These are phyloP conservation scores for Termitomyces sp. DNA, from an alignment of 1,284 basidiomycete genomes.

Conservation along the genomic window DNA sequence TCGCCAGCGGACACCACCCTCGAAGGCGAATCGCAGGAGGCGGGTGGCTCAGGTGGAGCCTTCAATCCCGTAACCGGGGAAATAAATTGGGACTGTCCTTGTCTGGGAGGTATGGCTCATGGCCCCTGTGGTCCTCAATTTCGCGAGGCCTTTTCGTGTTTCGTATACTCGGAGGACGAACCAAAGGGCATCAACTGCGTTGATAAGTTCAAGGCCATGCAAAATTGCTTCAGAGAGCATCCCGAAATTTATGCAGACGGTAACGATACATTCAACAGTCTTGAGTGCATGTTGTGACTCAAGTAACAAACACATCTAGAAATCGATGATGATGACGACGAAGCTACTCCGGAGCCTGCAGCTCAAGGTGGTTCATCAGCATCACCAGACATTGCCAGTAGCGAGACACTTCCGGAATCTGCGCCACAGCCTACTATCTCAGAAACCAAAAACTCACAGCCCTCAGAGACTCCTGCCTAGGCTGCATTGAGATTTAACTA, in stretches of 20 bases:
- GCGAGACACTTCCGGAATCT: slow-evolving; percentile 1
- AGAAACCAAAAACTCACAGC: neutral
- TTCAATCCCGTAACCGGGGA: slow-evolving; percentile 94
- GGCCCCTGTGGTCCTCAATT: slow-evolving; percentile 95
- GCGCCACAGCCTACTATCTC: neutral
- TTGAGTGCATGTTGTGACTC: slow-evolving; percentile 7
- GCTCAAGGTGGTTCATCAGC: slow-evolving; percentile 1
- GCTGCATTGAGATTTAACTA: neutral
- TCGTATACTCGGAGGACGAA: slow-evolving; percentile 90
- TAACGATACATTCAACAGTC: slow-evolving; percentile 26
- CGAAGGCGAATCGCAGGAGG: slow-evolving; percentile 25
- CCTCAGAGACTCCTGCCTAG: neutral
- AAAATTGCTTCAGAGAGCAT: slow-evolving; percentile 94
- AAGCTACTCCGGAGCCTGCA: slow-evolving; percentile 13
- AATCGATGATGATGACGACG: slow-evolving; percentile 45
- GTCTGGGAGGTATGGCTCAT: slow-evolving; percentile 97
- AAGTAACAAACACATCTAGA: slow-evolving; percentile 31
- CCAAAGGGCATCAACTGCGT: slow-evolving; percentile 98
- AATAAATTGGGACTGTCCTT: slow-evolving; percentile 98
- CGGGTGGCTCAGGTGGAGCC: slow-evolving; percentile 44
- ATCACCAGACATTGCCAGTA: neutral
- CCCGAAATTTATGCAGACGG: slow-evolving; percentile 95
- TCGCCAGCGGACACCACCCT: neutral
- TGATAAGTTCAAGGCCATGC: slow-evolving; percentile 97
- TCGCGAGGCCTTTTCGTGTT: slow-evolving; percentile 95